phyloP scores from a whole-genome alignment of 345 rosid genomes.

The Hevea brasiliensis region DNA sequence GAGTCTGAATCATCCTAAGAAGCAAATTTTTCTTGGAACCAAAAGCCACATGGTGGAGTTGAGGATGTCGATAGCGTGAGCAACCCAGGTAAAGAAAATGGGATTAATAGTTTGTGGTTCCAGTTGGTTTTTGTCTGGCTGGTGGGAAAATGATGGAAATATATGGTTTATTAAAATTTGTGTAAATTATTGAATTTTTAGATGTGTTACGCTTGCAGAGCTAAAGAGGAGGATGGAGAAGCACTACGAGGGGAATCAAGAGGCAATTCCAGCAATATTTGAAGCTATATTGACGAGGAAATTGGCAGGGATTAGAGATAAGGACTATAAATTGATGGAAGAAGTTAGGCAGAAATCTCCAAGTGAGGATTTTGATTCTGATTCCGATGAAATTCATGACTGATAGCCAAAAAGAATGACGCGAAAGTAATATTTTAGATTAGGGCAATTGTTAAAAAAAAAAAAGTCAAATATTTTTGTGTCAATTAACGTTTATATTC shows the following conservation, averaged over 20 bases:
- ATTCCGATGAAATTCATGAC: no score
- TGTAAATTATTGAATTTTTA: not conserved
- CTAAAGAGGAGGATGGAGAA: conserved; percentile 50
- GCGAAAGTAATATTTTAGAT: no score
- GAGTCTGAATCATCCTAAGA: conserved; percentile 19
- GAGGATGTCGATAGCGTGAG: conserved; percentile 34
- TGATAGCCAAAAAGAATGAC: no score
- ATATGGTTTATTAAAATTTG: not conserved
- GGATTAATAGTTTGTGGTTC: not conserved
- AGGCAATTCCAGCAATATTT: conserved; percentile 55
- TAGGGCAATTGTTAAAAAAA: no score
- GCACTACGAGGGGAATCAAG: conserved; percentile 53
- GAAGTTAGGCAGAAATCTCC: no score
- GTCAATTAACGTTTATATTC: no score
- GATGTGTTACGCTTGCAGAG: conserved; percentile 37
- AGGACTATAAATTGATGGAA: conserved; percentile 44
- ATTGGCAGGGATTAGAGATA: conserved; percentile 59
- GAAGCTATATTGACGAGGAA: conserved; percentile 64
- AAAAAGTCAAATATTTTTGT: no score
- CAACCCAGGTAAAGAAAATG: conserved; percentile 38
- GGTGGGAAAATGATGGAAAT: not conserved
- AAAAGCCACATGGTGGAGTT: no score
- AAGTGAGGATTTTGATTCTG: no score
- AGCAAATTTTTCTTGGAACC: conserved; percentile 6
- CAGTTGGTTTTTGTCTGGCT: not conserved